phyloP scores from a whole-genome alignment of 495 filamentous ascomycete species.

The Penicilliopsis zonata region DNA sequence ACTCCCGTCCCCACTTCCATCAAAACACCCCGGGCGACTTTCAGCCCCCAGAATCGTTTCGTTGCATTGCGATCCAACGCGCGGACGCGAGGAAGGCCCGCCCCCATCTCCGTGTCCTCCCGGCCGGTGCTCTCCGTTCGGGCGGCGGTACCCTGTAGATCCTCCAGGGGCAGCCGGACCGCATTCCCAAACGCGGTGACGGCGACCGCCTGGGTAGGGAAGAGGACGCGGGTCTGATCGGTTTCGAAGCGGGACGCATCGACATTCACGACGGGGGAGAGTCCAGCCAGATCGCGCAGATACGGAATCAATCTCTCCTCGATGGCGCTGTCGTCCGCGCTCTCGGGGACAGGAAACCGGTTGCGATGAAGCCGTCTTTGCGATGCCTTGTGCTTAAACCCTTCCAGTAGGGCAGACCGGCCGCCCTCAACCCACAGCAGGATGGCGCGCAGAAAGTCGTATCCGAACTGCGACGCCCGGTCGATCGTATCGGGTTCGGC shows the following conservation, averaged over 20 bases:
- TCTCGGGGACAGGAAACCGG: constrained; percentile 40
- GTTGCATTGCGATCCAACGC: constrained; percentile 28
- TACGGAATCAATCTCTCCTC: constrained; percentile 48
- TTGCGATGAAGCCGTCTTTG: constrained; percentile 19
- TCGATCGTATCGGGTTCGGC: constrained; percentile 31
- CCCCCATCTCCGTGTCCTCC: constrained; percentile 11
- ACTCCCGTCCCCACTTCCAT: constrained; percentile 47
- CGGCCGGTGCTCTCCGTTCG: constrained; percentile 13
- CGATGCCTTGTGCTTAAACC: constrained; percentile 35
- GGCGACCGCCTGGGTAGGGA: constrained; percentile 41
- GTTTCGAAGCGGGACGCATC: constrained; percentile 47
- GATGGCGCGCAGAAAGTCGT: constrained; percentile 56
- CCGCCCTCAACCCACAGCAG: constrained; percentile 51
- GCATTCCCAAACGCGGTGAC: constrained; percentile 44
- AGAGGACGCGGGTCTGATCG: constrained; percentile 39
- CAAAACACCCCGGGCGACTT: constrained; percentile 49
- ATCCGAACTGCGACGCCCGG: constrained; percentile 38
- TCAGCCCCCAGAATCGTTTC: constrained; percentile 47
- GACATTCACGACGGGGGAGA: constrained; percentile 40
- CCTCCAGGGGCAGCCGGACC: constrained; percentile 38
- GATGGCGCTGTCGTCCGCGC: constrained; percentile 38
- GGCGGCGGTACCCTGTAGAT: constrained; percentile 24
- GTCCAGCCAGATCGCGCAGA: constrained; percentile 35
- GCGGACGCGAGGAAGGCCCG: constrained; percentile 12
- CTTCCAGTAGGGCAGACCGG: constrained; percentile 35